These are phyloP conservation scores for Areca catechu DNA, from an alignment of 176 grass and related monocot species.

Conservation along the genomic window DNA sequence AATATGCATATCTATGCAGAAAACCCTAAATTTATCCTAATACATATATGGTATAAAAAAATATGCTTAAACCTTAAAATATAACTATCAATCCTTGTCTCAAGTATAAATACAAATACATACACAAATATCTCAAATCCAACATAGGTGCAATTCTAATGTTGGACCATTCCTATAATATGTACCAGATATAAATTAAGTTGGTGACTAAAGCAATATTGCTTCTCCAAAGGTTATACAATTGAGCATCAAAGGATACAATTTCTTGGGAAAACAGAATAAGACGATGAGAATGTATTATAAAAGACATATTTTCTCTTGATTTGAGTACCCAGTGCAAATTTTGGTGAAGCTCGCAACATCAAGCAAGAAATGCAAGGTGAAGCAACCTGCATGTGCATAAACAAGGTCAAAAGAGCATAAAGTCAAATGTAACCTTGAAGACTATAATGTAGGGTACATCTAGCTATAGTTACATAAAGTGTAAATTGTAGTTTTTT, in stretches of 20 bases:
- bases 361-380: conserved; percentile 44
- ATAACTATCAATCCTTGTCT: no score
- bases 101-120: no score
- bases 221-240: neutral
- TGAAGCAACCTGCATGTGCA: conserved; percentile 32
- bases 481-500: no score
- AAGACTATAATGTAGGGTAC: neutral
- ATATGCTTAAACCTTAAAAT: no score
- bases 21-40: no score
- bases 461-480: neutral
- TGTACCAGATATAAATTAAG: neutral
- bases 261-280: conserved; percentile 32
- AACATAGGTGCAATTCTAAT: no score
- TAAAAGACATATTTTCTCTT: conserved; percentile 41
- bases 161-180: no score
- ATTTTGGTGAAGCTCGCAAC: conserved; percentile 28
- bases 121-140: no score
- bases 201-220: neutral
- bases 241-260: conserved; percentile 43
- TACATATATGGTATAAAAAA: no score
- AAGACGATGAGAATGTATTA: conserved; percentile 35
- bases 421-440: neutral
- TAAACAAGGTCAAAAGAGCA: conserved; percentile 14
- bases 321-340: conserved; percentile 33
- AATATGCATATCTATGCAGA: no score